These are phyloP conservation scores for Nematocida sp. DNA, from an alignment of 371 early-diverging fungal species.

Conservation along the genomic window DNA sequence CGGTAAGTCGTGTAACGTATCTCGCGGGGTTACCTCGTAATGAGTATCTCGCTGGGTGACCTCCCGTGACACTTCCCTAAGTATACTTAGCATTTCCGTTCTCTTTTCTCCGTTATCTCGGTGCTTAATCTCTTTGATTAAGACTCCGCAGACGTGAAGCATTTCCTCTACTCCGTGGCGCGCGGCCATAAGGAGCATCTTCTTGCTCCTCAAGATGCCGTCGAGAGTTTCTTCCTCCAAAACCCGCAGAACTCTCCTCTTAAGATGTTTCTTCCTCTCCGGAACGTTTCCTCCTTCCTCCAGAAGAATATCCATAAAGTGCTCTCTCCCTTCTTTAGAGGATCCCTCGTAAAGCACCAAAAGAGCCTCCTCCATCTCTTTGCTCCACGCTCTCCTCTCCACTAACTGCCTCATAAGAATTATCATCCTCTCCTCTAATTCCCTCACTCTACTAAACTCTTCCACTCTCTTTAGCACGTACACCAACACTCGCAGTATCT, in stretches of 20 bases:
- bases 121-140: neutral
- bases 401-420: neutral
- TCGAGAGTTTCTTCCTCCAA: neutral
- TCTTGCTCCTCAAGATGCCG: no score
- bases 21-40: neutral
- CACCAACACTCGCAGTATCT: neutral
- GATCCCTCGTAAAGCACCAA: neutral
- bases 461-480: neutral
- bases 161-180: neutral
- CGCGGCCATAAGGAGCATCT: neutral
- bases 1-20: neutral
- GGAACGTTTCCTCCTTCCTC: neutral
- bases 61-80: neutral
- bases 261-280: neutral
- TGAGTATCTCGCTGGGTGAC: neutral
- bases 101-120: neutral
- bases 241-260: neutral
- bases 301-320: neutral
- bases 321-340: neutral
- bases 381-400: neutral
- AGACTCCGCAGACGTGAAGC: neutral
- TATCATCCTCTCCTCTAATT: constrained; percentile 26
- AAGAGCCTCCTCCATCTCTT: neutral
- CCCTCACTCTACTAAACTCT: neutral
- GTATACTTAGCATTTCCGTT: neutral